Percentiles rank a stretch among this genome's conserved stretches.
These are phyloP conservation scores for Nothophoma quercina DNA, from an alignment of 2,329 filamentous ascomycete species.

Conservation along the genomic window DNA sequence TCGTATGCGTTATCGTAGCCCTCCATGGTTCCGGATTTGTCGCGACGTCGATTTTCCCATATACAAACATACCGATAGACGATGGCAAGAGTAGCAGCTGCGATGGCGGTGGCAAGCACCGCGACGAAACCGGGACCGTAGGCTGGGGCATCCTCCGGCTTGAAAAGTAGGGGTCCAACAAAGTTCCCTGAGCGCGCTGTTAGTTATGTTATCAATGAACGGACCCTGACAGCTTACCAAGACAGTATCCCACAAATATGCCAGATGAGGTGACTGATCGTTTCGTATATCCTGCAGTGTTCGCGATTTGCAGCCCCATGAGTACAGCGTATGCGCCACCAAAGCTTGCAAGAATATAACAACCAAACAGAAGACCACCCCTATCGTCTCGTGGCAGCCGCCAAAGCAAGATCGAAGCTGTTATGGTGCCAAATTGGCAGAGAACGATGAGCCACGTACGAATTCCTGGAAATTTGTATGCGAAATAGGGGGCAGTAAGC, in stretches of 20 bases:
- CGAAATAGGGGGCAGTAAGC: slow-evolving; percentile 31
- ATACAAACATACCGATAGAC: slow-evolving; percentile 57
- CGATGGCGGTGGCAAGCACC: slow-evolving; percentile 48
- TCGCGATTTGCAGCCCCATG: slow-evolving; percentile 60
- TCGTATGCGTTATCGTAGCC: slow-evolving; percentile 62
- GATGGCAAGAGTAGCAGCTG: slow-evolving; percentile 49
- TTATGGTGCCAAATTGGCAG: slow-evolving; percentile 49
- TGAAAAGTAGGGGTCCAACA: slow-evolving; percentile 42
- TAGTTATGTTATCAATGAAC: background rate
- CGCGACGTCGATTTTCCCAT: slow-evolving; percentile 54
- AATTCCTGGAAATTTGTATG: slow-evolving; percentile 32
- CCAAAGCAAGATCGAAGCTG: slow-evolving; percentile 56
- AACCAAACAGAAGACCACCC: slow-evolving; percentile 58
- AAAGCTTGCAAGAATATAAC: slow-evolving; percentile 57
- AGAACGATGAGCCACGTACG: slow-evolving; percentile 42
- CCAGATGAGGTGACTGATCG: slow-evolving; percentile 58
- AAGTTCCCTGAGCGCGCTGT: slow-evolving; percentile 33
- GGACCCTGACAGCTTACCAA: slow-evolving; percentile 45
- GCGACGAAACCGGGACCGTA: slow-evolving; percentile 54
- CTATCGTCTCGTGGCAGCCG: slow-evolving; percentile 51
- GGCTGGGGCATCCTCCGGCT: slow-evolving; percentile 25
- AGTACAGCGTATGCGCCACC: slow-evolving; percentile 60
- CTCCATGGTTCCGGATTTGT: slow-evolving; percentile 55
- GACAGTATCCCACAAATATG: slow-evolving; percentile 61
- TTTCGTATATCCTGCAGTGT: slow-evolving; percentile 63